A percentile compares a stretch with the other conserved stretches of the same genome.
Conservation (phyloP, 176 grass and related monocot genomes). For the Musa schizocarpa region DNA sequence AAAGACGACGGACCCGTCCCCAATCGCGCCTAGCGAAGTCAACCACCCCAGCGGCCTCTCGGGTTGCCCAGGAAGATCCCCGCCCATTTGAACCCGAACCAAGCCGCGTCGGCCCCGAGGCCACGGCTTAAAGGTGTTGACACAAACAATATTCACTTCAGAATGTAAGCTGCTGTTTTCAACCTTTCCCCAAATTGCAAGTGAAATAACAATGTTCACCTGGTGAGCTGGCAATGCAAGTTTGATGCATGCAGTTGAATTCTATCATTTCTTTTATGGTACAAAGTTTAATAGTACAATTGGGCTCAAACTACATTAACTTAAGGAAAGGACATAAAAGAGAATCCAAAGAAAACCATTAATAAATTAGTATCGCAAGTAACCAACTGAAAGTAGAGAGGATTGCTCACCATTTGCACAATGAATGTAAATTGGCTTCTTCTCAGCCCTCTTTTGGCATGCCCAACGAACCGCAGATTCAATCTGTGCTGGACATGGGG, state of each 20-base stretch:
- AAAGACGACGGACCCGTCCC: no score
- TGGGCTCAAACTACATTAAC: neutral
- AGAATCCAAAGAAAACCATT: neutral
- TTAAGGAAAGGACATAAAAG: neutral
- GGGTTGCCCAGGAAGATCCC: no score
- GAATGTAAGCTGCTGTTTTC: neutral
- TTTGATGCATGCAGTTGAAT: neutral
- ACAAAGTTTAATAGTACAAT: neutral
- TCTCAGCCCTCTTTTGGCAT: constrained; percentile 46
- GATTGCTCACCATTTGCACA: constrained; percentile 72
- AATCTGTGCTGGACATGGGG: constrained; percentile 62
- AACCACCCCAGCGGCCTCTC: no score
- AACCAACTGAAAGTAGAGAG: neutral
- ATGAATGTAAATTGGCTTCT: constrained; percentile 71
- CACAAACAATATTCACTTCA: no score
- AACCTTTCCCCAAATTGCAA: neutral
- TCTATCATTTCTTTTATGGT: neutral
- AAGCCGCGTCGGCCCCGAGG: no score
- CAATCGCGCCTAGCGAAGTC: no score
- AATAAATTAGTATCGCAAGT: neutral
- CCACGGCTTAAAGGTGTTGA: no score
- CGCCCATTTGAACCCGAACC: no score
- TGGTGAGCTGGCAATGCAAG: neutral
- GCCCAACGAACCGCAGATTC: constrained; percentile 72
- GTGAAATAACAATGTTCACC: neutral